Percentiles rank a stretch among this genome's conserved stretches.
Evolutionary conservation across 768 basidiomycete species (phyloP).

Genomic region (Tricholoma bakamatsutake): DNA sequence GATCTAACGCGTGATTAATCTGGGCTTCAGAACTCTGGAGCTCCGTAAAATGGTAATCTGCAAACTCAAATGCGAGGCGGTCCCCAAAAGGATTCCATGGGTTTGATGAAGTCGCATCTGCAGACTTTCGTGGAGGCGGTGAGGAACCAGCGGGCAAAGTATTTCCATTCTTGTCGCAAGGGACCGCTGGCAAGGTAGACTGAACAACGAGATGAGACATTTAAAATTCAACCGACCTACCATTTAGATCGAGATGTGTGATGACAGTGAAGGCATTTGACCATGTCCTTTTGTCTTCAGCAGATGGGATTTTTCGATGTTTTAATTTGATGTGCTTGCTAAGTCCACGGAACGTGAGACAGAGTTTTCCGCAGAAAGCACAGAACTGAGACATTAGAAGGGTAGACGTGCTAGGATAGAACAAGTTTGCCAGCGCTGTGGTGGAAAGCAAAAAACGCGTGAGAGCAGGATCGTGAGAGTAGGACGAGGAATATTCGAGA

Average conservation of each 20-base stretch:
- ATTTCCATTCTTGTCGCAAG: background rate
- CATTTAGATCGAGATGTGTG: background rate
- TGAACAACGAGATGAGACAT: background rate
- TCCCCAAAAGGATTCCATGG: background rate
- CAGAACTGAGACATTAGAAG: background rate
- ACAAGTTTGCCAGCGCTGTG: background rate
- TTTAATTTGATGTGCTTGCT: background rate
- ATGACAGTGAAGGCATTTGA: background rate
- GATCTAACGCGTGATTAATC: background rate
- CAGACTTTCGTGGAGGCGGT: background rate
- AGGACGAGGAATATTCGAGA: too few relatives aligned
- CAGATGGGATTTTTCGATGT: background rate
- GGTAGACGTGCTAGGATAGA: background rate
- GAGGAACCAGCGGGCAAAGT: background rate
- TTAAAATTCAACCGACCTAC: background rate
- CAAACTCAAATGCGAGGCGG: background rate
- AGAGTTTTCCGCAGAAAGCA: background rate
- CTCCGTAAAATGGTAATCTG: background rate
- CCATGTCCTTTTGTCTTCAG: background rate
- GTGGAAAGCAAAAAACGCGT: background rate
- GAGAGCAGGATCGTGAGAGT: background rate
- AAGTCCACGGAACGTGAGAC: background rate
- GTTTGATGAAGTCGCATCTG: background rate
- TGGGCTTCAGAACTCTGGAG: background rate
- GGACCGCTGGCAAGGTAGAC: background rate